A percentile compares a stretch with the other conserved stretches of the same genome.
These are phyloP conservation scores for Zizania palustris DNA, from an alignment of 202 grass and related monocot species.

Conservation along the genomic window DNA sequence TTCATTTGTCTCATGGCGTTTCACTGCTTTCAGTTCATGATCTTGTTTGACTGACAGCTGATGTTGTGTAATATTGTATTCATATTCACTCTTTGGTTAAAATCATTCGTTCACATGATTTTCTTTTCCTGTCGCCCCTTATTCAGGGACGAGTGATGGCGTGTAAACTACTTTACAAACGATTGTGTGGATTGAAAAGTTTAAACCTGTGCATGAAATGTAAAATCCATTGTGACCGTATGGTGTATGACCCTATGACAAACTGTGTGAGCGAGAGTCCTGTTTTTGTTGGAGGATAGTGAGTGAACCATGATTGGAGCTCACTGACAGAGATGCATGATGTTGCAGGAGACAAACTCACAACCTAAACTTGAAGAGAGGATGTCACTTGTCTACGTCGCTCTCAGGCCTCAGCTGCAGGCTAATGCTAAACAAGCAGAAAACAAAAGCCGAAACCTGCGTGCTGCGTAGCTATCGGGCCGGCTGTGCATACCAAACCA, in stretches of 20 bases:
- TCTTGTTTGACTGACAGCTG: conserved; percentile 28
- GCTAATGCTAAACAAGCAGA: background rate
- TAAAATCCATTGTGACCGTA: conserved; percentile 13
- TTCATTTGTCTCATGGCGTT: conserved; percentile 1
- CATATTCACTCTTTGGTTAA: conserved; percentile 34
- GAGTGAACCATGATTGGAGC: background rate
- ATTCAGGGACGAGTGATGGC: conserved; percentile 1
- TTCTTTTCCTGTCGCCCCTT: background rate
- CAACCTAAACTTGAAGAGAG: background rate
- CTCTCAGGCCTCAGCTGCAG: background rate
- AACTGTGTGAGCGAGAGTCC: background rate
- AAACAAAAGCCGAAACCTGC: background rate
- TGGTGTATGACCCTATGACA: conserved; percentile 17
- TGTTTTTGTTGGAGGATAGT: background rate
- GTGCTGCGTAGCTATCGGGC: background rate
- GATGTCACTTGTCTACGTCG: background rate
- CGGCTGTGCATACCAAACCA: no score
- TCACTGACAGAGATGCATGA: background rate
- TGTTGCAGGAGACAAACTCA: background rate
- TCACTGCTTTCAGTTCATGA: conserved; percentile 14
- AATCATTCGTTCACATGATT: conserved; percentile 45
- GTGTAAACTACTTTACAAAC: conserved; percentile 29
- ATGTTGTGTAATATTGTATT: conserved; percentile 27
- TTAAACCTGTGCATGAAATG: background rate
- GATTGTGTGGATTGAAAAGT: conserved; percentile 36